Base-by-base conservation (phyloP, 306 rosid genomes). In the Trifolium subterraneum region DNA sequence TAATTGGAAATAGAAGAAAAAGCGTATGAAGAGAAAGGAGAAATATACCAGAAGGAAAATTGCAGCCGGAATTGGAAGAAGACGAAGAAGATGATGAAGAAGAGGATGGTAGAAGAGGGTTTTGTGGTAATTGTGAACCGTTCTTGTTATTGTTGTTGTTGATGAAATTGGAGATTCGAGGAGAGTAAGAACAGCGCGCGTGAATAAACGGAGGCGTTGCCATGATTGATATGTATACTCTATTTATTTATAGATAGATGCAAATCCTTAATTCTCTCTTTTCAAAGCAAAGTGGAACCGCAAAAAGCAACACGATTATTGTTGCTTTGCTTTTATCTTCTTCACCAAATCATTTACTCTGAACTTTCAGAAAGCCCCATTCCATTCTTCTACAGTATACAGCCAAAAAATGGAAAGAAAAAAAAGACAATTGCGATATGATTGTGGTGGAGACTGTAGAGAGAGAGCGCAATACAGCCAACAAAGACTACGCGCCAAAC, bases 131-230 rank as follows among this genome's bases (percentile, higher is more conserved):
- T 36, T 79, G 83, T 0, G 73, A 25, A 12, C 13, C 12, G 22
- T 18, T 77, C 6, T 59, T 81, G 68, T 61, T 83, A 42, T 38
- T 59, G 41, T 68, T 52, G 14, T 20, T 54, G 56, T 16, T 50
- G 60, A 54, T 20, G 60, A 54, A 54, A 54, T 54, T 48, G 70
- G 55, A 69, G 61, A 78, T 16, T 77, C 38, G 71, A 3, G 54
- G 64, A 1, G 83, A 33, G 66, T 38, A 80, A 5, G 68, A 44
- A 70, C 35, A 77, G 22, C 63, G 87, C 70, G 83, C 81, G 76
- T 70, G 83, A 73, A 81, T 64, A 29, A 80, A 58, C 27, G 76
- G 47, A 5, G 81, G 66, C 39, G 76, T 70, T 20, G 83, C 85
- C 85, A 80, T 84, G 10, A 29, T 42, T 15, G 35, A 6, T 14